Conservation (phyloP, 2,329 filamentous ascomycete species). For the Aspergillus piperis region DNA sequence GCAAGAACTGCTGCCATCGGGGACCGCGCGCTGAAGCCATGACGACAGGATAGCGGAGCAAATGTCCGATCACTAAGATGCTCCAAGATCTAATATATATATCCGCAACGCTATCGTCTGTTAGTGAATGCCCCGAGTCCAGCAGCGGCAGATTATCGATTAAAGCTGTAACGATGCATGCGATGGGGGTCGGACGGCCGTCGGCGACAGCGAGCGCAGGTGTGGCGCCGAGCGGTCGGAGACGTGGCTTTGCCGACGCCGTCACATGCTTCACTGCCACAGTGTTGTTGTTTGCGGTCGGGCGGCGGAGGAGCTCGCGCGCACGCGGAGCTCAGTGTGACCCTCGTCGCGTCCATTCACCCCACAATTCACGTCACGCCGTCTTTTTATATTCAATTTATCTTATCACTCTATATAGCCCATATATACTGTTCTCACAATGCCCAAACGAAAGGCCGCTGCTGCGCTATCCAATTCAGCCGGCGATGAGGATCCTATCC, state of each 20-base stretch:
- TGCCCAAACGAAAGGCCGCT: conserved; percentile 46
- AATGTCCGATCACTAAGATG: background rate
- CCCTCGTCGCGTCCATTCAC: no score
- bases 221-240: conserved; percentile 22
- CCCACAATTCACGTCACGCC: no score
- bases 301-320: background rate
- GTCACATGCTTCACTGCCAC: conserved; percentile 22
- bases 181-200: conserved; percentile 11
- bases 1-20: conserved; percentile 50
- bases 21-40: conserved; percentile 48
- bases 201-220: conserved; percentile 18
- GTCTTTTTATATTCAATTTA: no score
- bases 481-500: conserved; percentile 46
- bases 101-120: background rate
- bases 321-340: no score
- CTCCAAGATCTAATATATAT: background rate
- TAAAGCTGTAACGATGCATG: conserved; percentile 4
- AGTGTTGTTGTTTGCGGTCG: background rate
- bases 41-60: conserved; percentile 16
- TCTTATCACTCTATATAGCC: background rate
- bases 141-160: conserved; percentile 8
- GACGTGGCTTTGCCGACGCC: conserved; percentile 21
- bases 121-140: conserved; percentile 3
- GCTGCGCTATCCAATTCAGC: conserved; percentile 49
- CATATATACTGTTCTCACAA: conserved; percentile 17